A percentile compares a stretch with the other conserved stretches of the same genome.
Conservation (phyloP, 768 basidiomycete genomes). For the Gautieria morchelliformis region DNA sequence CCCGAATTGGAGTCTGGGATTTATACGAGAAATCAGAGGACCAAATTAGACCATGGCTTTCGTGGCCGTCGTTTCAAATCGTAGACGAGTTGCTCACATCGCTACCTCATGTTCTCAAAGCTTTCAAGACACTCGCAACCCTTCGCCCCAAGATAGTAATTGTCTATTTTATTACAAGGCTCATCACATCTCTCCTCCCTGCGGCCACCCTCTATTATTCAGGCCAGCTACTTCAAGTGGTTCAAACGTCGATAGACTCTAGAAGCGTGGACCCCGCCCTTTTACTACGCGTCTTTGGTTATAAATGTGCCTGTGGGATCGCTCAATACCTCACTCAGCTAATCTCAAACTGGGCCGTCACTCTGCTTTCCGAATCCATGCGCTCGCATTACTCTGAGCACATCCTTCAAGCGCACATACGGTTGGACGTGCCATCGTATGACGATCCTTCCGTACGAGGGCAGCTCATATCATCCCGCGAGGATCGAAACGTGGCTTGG, state of each 20-base stretch:
- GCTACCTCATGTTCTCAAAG: slow-evolving; percentile 55
- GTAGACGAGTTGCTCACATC: slow-evolving; percentile 37
- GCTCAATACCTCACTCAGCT: not conserved
- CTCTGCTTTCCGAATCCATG: slow-evolving; percentile 34
- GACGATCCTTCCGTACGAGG: slow-evolving; percentile 57
- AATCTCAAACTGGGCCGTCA: slow-evolving; percentile 7
- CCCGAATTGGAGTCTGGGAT: slow-evolving; percentile 65
- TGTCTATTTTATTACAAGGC: slow-evolving; percentile 1
- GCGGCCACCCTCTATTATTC: slow-evolving; percentile 36
- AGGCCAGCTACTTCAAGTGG: slow-evolving; percentile 54
- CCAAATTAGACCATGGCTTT: slow-evolving; percentile 21
- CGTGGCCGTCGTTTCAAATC: slow-evolving; percentile 38
- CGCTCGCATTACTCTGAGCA: slow-evolving; percentile 40
- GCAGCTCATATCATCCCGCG: slow-evolving; percentile 46
- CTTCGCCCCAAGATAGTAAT: slow-evolving; percentile 40
- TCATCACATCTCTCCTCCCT: slow-evolving; percentile 14
- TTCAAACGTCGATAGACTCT: slow-evolving; percentile 46
- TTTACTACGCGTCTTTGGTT: slow-evolving; percentile 47
- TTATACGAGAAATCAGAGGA: slow-evolving; percentile 49
- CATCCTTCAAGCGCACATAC: slow-evolving; percentile 45
- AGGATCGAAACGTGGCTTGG: slow-evolving; percentile 48
- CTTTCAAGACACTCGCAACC: slow-evolving; percentile 51
- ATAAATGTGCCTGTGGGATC: slow-evolving; percentile 44
- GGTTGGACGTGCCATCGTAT: slow-evolving; percentile 70
- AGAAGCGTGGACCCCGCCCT: slow-evolving; percentile 47